These are phyloP conservation scores for Brassica juncea DNA, from an alignment of 345 rosid species.

Conservation along the genomic window DNA sequence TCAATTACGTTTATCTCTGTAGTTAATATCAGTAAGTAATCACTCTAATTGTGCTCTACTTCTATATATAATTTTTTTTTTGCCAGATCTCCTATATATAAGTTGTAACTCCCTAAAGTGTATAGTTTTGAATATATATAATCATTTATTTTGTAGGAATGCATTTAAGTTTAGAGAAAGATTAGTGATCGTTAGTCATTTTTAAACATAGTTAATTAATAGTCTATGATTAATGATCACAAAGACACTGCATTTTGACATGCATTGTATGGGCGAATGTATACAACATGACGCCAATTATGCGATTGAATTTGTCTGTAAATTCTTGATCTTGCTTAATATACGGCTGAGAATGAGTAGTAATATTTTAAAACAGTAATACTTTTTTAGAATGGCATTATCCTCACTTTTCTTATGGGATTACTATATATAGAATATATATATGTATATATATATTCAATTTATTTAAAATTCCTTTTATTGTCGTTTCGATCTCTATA, in stretches of 20 bases:
- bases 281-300: neutral
- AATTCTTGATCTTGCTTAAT: neutral
- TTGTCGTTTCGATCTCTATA: too few species aligned
- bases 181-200: neutral
- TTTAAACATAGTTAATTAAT: neutral
- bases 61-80: too few species aligned
- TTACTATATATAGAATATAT: too few species aligned
- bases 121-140: neutral
- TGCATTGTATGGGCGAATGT: neutral
- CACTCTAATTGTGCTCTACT: neutral
- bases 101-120: neutral
- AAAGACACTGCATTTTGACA: neutral
- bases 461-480: too few species aligned
- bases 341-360: neutral
- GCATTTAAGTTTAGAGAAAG: neutral
- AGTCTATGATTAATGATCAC: neutral
- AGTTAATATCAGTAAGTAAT: neutral
- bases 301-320: constrained; percentile 37
- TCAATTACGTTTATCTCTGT: constrained; percentile 4
- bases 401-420: too few species aligned
- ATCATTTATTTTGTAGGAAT: neutral
- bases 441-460: too few species aligned
- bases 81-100: neutral
- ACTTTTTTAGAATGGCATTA: too few species aligned
- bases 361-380: too few species aligned